Evolutionary conservation across 495 filamentous ascomycete genomes (phyloP).

Genomic region (Penicillium arizonense): DNA sequence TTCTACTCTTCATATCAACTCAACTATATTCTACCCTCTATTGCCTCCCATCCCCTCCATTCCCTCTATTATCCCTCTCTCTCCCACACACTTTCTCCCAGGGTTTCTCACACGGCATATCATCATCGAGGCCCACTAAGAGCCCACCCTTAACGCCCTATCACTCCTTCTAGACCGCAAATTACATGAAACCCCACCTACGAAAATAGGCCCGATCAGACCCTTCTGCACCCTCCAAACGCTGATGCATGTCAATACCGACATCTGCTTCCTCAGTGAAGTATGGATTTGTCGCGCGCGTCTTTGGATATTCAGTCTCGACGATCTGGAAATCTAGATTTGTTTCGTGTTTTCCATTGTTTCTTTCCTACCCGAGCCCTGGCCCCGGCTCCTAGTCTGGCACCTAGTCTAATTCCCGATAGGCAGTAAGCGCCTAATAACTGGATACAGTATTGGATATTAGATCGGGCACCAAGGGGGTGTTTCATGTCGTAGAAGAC

Average conservation of each 20-base stretch:
- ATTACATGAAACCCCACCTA: neutral
- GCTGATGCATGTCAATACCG: neutral
- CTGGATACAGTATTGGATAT: too few relatives aligned
- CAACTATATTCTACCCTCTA: neutral
- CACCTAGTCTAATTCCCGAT: too few relatives aligned
- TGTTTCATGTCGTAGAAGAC: neutral
- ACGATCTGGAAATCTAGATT: neutral
- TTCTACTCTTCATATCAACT: neutral
- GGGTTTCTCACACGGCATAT: neutral
- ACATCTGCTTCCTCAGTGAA: neutral
- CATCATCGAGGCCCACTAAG: slow-evolving; percentile 4
- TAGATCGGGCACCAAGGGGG: neutral
- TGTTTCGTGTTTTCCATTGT: neutral
- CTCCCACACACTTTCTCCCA: neutral
- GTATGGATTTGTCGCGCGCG: neutral
- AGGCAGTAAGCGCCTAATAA: too few relatives aligned
- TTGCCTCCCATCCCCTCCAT: neutral
- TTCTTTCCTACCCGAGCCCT: neutral
- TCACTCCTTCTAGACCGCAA: neutral
- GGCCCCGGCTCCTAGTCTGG: too few relatives aligned
- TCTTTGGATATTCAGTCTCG: neutral
- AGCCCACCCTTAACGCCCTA: neutral
- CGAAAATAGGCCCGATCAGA: neutral
- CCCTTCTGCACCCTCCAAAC: neutral
- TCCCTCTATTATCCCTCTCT: neutral